A percentile compares a stretch with the other conserved stretches of the same genome.
Evolutionary conservation across 805 yeast genomes (phyloP).

Genomic region (Hanseniaspora singularis): DNA sequence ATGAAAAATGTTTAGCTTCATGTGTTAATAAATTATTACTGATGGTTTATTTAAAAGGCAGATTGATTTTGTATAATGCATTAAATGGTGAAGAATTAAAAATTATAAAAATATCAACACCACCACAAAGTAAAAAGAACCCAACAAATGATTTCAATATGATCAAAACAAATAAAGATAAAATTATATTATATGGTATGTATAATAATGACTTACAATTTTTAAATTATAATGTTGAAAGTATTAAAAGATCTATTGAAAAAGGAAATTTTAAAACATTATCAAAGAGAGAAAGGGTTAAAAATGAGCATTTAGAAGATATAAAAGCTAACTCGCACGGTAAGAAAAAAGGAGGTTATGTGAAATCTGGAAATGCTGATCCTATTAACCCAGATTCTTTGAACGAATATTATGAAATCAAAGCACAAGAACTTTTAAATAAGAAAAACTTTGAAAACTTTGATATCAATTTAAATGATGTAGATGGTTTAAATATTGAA

Average conservation of each 20-base stretch:
- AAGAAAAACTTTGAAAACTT: conserved; percentile 25
- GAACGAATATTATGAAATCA: conserved; percentile 21
- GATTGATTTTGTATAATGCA: conserved; percentile 25
- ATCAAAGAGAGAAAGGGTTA: conserved; percentile 6
- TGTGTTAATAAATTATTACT: conserved; percentile 26
- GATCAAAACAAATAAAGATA: conserved; percentile 7
- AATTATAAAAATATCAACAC: conserved; percentile 22
- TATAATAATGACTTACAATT: conserved; percentile 12
- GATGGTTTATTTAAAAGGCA: conserved; percentile 25
- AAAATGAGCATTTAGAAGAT: conserved; percentile 12
- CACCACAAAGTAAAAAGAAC: conserved; percentile 9
- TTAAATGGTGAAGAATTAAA: conserved; percentile 25
- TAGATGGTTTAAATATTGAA: conserved; percentile 2
- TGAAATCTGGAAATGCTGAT: neutral
- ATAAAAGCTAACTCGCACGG: neutral
- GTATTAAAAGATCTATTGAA: conserved; percentile 8
- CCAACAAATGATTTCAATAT: conserved; percentile 9
- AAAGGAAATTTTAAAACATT: conserved; percentile 4
- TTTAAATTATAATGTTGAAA: conserved; percentile 9
- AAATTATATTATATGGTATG: conserved; percentile 10
- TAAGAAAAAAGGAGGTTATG: conserved; percentile 6
- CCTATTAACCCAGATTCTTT: neutral
- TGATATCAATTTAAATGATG: conserved; percentile 14
- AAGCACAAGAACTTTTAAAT: conserved; percentile 18
- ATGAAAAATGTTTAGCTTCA: conserved; percentile 23